A percentile compares a stretch with the other conserved stretches of the same genome.
Evolutionary conservation across 2,329 filamentous ascomycete species (phyloP).

Genomic region (Aspergillus carbonarius): DNA sequence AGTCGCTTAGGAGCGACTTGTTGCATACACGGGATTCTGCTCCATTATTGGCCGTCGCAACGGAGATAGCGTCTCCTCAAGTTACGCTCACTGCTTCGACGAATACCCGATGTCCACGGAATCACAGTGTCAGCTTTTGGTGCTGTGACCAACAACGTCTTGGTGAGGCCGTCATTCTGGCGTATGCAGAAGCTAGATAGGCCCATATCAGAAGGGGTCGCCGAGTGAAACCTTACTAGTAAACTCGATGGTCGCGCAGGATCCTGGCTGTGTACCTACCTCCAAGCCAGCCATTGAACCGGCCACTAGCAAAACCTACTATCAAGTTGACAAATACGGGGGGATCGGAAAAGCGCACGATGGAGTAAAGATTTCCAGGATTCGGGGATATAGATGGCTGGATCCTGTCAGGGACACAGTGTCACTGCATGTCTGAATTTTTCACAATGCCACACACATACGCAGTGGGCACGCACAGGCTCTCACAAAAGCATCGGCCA

Average conservation of each 20-base stretch:
- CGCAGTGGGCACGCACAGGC: constrained; percentile 19
- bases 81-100: not conserved
- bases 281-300: not conserved
- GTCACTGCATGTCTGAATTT: constrained; percentile 15
- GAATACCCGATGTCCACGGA: not conserved
- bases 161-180: not conserved
- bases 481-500: constrained; percentile 27
- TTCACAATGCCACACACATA: constrained; percentile 24
- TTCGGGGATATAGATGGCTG: constrained; percentile 15
- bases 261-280: not conserved
- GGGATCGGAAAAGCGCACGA: not conserved
- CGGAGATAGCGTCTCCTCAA: not conserved
- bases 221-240: not conserved
- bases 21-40: not conserved
- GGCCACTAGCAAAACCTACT: not conserved
- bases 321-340: not conserved
- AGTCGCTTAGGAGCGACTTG: not conserved
- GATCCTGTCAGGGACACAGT: constrained; percentile 18
- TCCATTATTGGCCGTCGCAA: not conserved
- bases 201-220: not conserved
- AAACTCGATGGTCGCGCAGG: not conserved
- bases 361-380: not conserved
- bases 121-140: not conserved
- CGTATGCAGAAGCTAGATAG: not conserved
- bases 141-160: not conserved